A percentile compares a stretch with the other conserved stretches of the same genome.
Conservation (phyloP, 768 basidiomycete species). For the Leccinellum rugosiceps region DNA sequence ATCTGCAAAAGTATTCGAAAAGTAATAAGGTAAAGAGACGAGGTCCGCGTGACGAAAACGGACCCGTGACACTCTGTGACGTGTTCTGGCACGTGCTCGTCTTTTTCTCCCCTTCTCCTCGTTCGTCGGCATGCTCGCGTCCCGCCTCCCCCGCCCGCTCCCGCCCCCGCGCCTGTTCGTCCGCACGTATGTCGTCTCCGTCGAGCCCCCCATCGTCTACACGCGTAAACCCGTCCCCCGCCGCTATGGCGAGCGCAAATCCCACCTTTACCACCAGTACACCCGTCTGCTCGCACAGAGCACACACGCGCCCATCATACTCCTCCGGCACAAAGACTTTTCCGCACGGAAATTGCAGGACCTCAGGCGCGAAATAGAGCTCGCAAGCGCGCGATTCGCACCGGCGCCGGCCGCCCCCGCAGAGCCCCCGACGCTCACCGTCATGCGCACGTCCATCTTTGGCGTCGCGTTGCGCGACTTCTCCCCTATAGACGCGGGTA, state of each 20-base stretch:
- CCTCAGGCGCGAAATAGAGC: conserved; percentile 64
- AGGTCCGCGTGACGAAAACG: conserved; percentile 23
- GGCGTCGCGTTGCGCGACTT: conserved; percentile 71
- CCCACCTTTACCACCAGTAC: conserved; percentile 80
- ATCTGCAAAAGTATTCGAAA: no score
- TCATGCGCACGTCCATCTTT: conserved; percentile 77
- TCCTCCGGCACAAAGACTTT: conserved; percentile 79
- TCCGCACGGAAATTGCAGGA: conserved; percentile 61
- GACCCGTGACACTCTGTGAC: conserved; percentile 27
- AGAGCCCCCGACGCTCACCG: conserved; percentile 52
- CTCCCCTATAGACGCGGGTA: conserved; percentile 45
- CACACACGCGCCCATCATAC: conserved; percentile 59
- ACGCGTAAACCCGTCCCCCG: conserved; percentile 58
- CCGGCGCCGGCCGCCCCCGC: conserved; percentile 27
- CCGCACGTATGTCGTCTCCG: conserved; percentile 56
- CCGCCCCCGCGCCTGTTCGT: conserved; percentile 1
- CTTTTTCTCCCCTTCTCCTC: neutral
- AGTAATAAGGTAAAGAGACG: conserved; percentile 22
- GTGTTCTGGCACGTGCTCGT: neutral
- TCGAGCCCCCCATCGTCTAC: conserved; percentile 48
- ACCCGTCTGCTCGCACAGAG: conserved; percentile 61
- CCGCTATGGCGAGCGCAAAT: conserved; percentile 74
- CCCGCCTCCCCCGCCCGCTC: conserved; percentile 1
- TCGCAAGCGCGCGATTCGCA: conserved; percentile 46
- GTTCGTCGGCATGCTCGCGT: conserved; percentile 10